Base-by-base conservation (phyloP, 345 rosid genomes). In the Barbarea vulgaris region DNA sequence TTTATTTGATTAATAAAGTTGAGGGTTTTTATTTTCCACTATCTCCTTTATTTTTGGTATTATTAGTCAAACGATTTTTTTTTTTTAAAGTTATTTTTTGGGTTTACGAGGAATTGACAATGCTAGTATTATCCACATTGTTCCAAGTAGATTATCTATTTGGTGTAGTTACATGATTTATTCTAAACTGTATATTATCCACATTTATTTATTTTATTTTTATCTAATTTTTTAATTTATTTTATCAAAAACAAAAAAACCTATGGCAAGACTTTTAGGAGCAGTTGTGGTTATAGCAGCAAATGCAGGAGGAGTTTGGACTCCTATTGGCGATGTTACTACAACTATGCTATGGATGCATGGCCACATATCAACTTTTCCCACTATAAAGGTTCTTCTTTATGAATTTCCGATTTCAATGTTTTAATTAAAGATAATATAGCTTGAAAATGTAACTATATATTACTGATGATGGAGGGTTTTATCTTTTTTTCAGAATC, bases 261-360 rank as follows among this genome's bases (percentile, higher is more conserved):
- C 9, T 27, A 61, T 56, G 74, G 41, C 78, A 64, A 91, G 97
- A 83, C 82, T 89, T 83, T 83, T 91, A 50, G 96, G 97, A 79
- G 96, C 86, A 62, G 89, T 89, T 67, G 86, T 91, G 59, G 93
- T 91, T 19, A 88, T 91, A 83, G 93, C 96, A 67, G 96, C 95
- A 74, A 91, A 89, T 79, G 93, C 96, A 50, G 97, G 96, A 67
- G 97, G 96, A 70, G 87, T 92, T 1, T 91, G 97, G 96, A 88
- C 92, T 76, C 96, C 96, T 4, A 89, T 84, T 48, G 93, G 97
- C 72, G 96, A 91, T 82, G 91, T 91, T 64, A 89, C 97, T 50
- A 91, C 97, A 51, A 91, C 96, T 60, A 91, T 91, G 93, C 76
- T 91, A 19, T 91, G 97, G 97, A 87, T 89, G 44, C 93, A 89